These are phyloP conservation scores for Petasospora fabianii DNA, from an alignment of 1,139 yeast species.

Conservation along the genomic window DNA sequence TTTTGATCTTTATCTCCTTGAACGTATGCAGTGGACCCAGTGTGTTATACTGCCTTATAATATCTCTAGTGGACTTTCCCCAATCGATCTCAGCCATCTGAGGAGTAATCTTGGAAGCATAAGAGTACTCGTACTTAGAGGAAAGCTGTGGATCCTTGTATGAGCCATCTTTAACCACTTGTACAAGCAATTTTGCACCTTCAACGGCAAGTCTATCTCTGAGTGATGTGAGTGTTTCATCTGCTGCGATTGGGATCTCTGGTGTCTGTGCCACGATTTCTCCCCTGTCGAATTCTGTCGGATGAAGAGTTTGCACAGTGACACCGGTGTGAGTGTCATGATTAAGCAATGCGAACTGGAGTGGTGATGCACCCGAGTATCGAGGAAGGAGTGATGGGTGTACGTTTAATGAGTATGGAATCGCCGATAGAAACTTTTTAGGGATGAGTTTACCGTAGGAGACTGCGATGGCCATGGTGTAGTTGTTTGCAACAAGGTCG, in stretches of 20 bases:
- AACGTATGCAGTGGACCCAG: constrained; percentile 58
- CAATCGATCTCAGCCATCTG: constrained; percentile 44
- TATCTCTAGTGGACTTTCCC: constrained; percentile 35
- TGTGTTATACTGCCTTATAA: constrained; percentile 47
- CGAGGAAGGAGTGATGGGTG: constrained; percentile 89
- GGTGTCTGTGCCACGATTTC: constrained; percentile 58
- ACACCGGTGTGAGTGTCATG: constrained; percentile 71
- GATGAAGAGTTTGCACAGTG: constrained; percentile 85
- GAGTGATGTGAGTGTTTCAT: constrained; percentile 44
- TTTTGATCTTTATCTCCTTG: constrained; percentile 38
- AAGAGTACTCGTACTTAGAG: constrained; percentile 39
- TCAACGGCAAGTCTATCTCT: constrained; percentile 46
- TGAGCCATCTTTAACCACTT: constrained; percentile 38
- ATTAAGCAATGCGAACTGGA: constrained; percentile 73
- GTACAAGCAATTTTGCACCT: constrained; percentile 58
- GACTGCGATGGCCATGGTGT: constrained; percentile 77
- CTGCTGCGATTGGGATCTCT: constrained; percentile 34
- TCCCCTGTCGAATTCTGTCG: constrained; percentile 82
- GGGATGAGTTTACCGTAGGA: constrained; percentile 88
- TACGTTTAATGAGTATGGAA: constrained; percentile 70
- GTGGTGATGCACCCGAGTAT: constrained; percentile 87
- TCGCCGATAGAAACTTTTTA: constrained; percentile 40
- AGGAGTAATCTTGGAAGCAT: constrained; percentile 54
- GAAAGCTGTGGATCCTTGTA: constrained; percentile 30
- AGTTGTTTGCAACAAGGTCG: constrained; percentile 32